A percentile compares a stretch with the other conserved stretches of the same genome.
Conservation (phyloP, 257 asterid species). For the Handroanthus guayacan region DNA sequence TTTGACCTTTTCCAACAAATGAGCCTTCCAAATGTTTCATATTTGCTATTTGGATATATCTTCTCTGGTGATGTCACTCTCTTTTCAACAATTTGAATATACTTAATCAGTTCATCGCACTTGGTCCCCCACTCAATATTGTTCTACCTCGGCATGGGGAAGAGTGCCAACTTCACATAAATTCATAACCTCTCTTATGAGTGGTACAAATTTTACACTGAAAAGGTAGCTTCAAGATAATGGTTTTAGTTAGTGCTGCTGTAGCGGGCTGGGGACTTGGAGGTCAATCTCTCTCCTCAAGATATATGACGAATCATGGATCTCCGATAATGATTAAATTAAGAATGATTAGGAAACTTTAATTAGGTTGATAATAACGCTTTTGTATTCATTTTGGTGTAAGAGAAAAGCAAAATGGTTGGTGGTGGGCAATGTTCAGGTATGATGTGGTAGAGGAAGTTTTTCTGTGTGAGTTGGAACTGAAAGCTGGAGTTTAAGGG, state of each 20-base stretch:
- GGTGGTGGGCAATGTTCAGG: neutral
- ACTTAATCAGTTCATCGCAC: neutral
- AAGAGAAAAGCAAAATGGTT: neutral
- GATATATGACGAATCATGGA: neutral
- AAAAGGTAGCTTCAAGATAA: neutral
- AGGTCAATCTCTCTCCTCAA: neutral
- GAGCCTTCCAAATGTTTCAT: neutral
- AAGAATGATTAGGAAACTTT: neutral
- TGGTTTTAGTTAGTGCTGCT: neutral
- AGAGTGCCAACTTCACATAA: neutral
- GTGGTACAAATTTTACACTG: neutral
- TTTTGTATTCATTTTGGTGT: neutral
- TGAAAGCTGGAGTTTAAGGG: neutral
- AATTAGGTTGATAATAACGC: neutral
- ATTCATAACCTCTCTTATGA: neutral
- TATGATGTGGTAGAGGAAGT: neutral
- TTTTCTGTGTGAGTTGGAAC: neutral
- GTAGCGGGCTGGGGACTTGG: neutral
- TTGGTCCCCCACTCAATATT: neutral
- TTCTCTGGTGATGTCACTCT: neutral
- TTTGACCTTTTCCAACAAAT: neutral
- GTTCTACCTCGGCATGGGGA: neutral
- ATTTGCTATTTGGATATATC: neutral
- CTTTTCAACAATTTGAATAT: neutral
- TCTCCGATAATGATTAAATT: neutral